Percentiles rank a stretch among this genome's conserved stretches.
Conservation (phyloP, 225 moss, liverwort and hornwort species). For the Ulota crispa region DNA sequence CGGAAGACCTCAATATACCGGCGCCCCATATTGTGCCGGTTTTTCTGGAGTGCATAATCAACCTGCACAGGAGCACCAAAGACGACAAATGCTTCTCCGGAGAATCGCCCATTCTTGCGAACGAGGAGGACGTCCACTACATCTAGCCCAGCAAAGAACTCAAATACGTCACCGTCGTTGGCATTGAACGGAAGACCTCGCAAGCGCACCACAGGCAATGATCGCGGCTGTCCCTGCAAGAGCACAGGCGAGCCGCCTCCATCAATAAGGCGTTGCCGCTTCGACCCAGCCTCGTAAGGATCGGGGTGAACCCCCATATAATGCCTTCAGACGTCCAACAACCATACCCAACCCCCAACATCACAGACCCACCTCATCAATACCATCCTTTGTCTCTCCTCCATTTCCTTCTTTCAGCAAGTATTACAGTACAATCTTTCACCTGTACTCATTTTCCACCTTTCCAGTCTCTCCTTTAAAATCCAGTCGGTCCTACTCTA, state of each 20-base stretch:
- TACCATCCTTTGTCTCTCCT: conserved; percentile 37
- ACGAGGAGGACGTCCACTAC: conserved; percentile 88
- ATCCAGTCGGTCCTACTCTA: not conserved
- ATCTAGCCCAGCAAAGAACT: conserved; percentile 84
- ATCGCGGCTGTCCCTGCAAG: conserved; percentile 64
- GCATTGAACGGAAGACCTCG: conserved; percentile 92
- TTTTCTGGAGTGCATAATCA: conserved; percentile 86
- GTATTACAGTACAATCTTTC: not conserved
- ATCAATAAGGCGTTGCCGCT: conserved; percentile 90
- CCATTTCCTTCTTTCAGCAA: conserved; percentile 11
- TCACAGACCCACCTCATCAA: conserved; percentile 58
- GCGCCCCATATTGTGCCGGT: conserved; percentile 87
- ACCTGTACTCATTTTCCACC: not conserved
- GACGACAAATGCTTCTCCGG: conserved; percentile 83
- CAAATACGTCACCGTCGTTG: conserved; percentile 84
- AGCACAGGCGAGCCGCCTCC: conserved; percentile 67
- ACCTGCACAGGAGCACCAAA: conserved; percentile 87
- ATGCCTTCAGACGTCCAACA: conserved; percentile 85
- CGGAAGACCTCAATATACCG: conserved; percentile 90
- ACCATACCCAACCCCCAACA: conserved; percentile 65
- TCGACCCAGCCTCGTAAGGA: conserved; percentile 90
- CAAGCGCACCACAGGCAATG: conserved; percentile 83
- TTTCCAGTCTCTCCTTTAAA: not conserved
- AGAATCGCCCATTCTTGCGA: conserved; percentile 81
- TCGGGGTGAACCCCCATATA: conserved; percentile 79